phyloP scores from a whole-genome alignment of 2,329 filamentous ascomycete genomes.

The Ophiostoma sp. region DNA sequence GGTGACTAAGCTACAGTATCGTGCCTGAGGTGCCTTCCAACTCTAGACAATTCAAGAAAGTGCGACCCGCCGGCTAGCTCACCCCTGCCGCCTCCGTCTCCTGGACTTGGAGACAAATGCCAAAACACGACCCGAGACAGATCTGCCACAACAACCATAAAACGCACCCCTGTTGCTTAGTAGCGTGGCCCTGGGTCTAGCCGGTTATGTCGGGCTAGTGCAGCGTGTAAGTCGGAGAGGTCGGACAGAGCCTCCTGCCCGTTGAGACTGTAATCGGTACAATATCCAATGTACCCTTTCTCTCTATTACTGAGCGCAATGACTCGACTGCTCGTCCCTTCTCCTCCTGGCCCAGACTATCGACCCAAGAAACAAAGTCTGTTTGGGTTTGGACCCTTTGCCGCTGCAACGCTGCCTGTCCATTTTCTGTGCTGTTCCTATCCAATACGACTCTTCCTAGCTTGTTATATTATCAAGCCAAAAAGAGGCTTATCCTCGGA shows the following conservation, averaged over 20 bases:
- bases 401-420: constrained; percentile 18
- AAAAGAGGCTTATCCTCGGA: constrained; percentile 27
- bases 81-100: constrained; percentile 15
- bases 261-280: background rate
- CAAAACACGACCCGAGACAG: constrained; percentile 49
- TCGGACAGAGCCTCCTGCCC: background rate
- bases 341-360: constrained; percentile 3
- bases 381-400: constrained; percentile 21
- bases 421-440: background rate
- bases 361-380: constrained; percentile 16
- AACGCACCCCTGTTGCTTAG: constrained; percentile 10
- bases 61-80: constrained; percentile 8
- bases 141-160: constrained; percentile 40
- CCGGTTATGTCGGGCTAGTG: background rate
- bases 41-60: background rate
- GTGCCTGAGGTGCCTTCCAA: background rate
- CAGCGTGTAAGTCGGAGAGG: background rate
- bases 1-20: background rate
- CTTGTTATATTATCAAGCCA: background rate
- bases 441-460: background rate
- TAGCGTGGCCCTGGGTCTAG: background rate
- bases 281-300: background rate
- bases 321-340: background rate
- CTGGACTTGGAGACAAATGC: constrained; percentile 28
- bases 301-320: background rate